Base-by-base conservation (phyloP, 495 filamentous ascomycete genomes). In the Xylaria bambusicola region DNA sequence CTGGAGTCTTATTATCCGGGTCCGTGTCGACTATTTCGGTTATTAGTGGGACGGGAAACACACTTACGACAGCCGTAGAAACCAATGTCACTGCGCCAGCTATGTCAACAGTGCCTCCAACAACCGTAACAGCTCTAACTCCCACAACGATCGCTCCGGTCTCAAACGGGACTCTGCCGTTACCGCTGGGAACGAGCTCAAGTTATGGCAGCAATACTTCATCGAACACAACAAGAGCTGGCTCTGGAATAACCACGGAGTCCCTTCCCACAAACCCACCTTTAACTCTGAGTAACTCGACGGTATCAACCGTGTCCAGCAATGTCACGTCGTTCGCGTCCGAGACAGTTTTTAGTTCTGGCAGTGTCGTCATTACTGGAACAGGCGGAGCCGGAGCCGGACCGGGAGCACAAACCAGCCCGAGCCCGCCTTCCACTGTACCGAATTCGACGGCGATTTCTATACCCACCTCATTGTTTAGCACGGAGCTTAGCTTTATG, bases 61-160 rank as follows among this genome's bases (percentile, higher is more conserved):
- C 54, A 13, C 10, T 57, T 33, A 57, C 54, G 15, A 6, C 23
- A 18, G 8, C 36, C 15, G n/a, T 41, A 1, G 51, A 53, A 6
- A 60, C 56, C 27, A 65, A 58, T 12, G 26, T 60, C 33, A 61
- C 61, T 15, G 48, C 45, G 35, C 46, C 51, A 21, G 41, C 24
- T 35, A 17, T 47, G 24, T 58, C 26, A 15, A 64, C 68, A 29
- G 17, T 38, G 17, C 18, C 38, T 33, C 52, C 52, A n/a, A 57
- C 54, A 6, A 57, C 54, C 5, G 8, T 57, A 29, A 26, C 29
- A 27, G 54, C 27, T 12, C 47, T 42, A 26, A 57, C 42, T n/a
- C 3, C 36, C 24, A 57, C 54, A 20, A 26, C 42, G 15, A 29
- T 1, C 7, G 29, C 48, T 10, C 5, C 18, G 13, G 42, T 47